Base-by-base conservation (phyloP, 2,329 filamentous ascomycete genomes). In the Colletotrichum simmondsii region DNA sequence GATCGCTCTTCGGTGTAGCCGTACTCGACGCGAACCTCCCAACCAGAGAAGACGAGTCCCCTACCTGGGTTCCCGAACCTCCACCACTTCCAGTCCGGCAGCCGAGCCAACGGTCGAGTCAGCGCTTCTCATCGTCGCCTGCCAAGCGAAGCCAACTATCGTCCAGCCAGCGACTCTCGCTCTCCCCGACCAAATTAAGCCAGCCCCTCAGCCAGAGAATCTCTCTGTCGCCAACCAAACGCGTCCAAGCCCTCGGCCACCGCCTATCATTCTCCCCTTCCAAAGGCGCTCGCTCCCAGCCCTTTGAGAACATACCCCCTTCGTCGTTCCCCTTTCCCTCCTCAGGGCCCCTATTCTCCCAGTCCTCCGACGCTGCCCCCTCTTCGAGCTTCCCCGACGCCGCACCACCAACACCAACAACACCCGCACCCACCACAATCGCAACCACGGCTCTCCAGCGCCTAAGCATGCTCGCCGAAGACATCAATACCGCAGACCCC, bases 391-490 rank as follows among this genome's bases (percentile, higher is more conserved):
- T 42, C 12, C 19, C 42, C 7, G 6, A 37, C 35, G 42, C 62
- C 59, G 42, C 59, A 22, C 35, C 35, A 42, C 14, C 14, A 42
- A 32, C 30, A 32, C 30, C 30, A 32, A 32, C 30, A 10, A 42
- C 35, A 42, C 35, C 35, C 35, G 35, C 35, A 42, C 35, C 35
- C 35, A 16, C 19, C 32, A 12, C 37, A n/a, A 30, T 46, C 5
- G 65, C 59, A 22, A 56, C 65, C 6, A 49, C 59, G 12, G 74
- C 72, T 10, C 72, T 75, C 19, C 68, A 74, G n/a, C 74, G 74
- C 53, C 65, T 75, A 6, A 74, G 74, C 65, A 68, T 74, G 65
- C 74, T 75, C 53, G 60, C 60, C 28, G 69, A 60, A n/a, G 54
- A 42, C 6, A 24, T 72, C 59, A 64, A 72, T 32, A 59, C 53